These are phyloP conservation scores for Geosmithia putterillii DNA, from an alignment of 2,329 filamentous ascomycete species.

Conservation along the genomic window DNA sequence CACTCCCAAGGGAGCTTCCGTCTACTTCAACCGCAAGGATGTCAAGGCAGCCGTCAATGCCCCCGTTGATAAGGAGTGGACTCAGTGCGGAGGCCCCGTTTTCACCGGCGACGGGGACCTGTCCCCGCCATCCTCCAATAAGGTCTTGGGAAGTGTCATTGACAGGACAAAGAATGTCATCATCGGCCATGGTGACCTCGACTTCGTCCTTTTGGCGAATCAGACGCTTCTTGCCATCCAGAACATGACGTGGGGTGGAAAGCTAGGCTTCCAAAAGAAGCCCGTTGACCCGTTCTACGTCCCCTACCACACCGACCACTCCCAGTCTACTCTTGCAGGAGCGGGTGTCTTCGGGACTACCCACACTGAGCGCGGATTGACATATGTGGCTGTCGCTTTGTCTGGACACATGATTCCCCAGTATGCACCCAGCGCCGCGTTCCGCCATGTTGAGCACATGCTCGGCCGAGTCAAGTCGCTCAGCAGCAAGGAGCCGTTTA, in stretches of 20 bases:
- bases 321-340: constrained; percentile 30
- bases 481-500: background rate
- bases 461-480: background rate
- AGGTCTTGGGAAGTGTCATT: constrained; percentile 54
- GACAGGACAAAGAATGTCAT: constrained; percentile 60
- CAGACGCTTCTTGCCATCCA: constrained; percentile 61
- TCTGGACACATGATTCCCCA: background rate
- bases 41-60: constrained; percentile 60
- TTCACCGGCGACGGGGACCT: constrained; percentile 31
- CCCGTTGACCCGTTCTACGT: constrained; percentile 56
- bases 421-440: background rate
- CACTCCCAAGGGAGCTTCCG: constrained; percentile 38
- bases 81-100: constrained; percentile 34
- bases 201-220: constrained; percentile 55
- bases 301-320: constrained; percentile 23
- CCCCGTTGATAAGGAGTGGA: constrained; percentile 35
- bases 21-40: constrained; percentile 59
- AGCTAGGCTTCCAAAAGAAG: constrained; percentile 50
- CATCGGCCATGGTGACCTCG: constrained; percentile 60
- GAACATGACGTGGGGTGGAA: constrained; percentile 69
- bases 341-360: constrained; percentile 54
- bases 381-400: constrained; percentile 25
- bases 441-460: background rate
- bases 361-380: constrained; percentile 63
- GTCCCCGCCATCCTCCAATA: constrained; percentile 28